phyloP scores from a whole-genome alignment of 345 rosid species.

The Lepidium aucheri region DNA sequence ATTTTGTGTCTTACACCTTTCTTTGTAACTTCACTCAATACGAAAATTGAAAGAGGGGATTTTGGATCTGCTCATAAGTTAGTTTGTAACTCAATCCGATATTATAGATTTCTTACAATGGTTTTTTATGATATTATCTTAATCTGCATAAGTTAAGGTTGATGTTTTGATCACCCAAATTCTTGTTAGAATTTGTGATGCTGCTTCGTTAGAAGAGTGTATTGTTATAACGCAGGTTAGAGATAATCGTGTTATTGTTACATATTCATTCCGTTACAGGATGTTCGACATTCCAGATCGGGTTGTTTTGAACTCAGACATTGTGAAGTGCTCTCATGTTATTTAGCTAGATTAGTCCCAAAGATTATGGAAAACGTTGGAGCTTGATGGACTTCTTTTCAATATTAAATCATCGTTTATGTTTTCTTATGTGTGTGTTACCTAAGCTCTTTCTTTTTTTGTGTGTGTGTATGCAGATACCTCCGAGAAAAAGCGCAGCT shows the following conservation, averaged over 20 bases:
- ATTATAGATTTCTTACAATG: neutral
- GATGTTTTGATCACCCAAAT: neutral
- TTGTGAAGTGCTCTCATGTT: neutral
- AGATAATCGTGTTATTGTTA: neutral
- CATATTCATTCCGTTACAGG: neutral
- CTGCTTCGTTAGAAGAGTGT: no score
- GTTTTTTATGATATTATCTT: neutral
- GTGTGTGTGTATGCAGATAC: constrained; percentile 69
- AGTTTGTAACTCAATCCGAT: neutral
- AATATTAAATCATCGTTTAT: neutral
- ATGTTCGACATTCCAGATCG: neutral
- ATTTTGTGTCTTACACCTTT: neutral
- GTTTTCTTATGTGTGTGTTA: neutral
- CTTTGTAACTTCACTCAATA: neutral
- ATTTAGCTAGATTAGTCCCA: neutral
- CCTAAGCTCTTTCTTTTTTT: constrained; percentile 3
- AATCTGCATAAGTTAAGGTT: neutral
- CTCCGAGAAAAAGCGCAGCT: constrained; percentile 92
- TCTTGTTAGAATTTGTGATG: neutral
- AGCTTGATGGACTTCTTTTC: neutral
- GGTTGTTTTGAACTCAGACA: neutral
- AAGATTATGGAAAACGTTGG: neutral
- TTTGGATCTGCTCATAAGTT: constrained; percentile 14
- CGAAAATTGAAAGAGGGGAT: neutral
- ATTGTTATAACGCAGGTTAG: no score